Evolutionary conservation across 805 yeast species (phyloP), one percentile per base, ranked within the genome.

Genomic region (Spathaspora sp.): DNA sequence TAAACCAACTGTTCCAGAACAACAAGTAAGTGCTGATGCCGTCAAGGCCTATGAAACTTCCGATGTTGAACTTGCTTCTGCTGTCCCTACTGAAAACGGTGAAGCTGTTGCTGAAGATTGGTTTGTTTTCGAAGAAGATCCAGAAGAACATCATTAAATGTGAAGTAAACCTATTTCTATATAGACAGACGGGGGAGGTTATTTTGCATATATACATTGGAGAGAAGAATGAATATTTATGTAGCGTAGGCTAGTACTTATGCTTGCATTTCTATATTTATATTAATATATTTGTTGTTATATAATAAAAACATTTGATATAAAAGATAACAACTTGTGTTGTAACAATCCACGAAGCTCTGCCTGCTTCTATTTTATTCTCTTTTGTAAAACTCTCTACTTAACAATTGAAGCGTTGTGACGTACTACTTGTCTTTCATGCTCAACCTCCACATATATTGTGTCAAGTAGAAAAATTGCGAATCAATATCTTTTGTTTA

Each of bases 91-190:
- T 20, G 47, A 16, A 35, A 16, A 31, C 11, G 50, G 48, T 18
- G 49, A 50, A 44, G n/a, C 46, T 17, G 42, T 44, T 14, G 60
- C 67, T 42, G 89, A 83, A 65, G 91, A 86, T 73, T 87, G 92
- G 92, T 83, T 87, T 62, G 92, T 87, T 55, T 80, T 86, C 63
- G 89, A 85, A 70, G 89, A 85, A 69, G 77, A 75, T 45, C 54
- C 51, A 44, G 72, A 68, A 57, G 86, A 79, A 61, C 80, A 77
- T 64, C 83, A 81, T 67, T 77, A 73, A 56, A 55, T 49, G 40
- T 29, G 8, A 29, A 10, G 8, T 5, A 10, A 6, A 23, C 26
- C 26, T 23, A 23, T 29, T 29, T 9, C 8, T 35, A 35, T 35
- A n/a, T n/a, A n/a, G n/a, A n/a, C n/a, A 35, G 40, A 35, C 9